A percentile compares a stretch with the other conserved stretches of the same genome.
phyloP scores from a whole-genome alignment of 1,284 basidiomycete genomes.

The Lentinula novae-zelandiae region DNA sequence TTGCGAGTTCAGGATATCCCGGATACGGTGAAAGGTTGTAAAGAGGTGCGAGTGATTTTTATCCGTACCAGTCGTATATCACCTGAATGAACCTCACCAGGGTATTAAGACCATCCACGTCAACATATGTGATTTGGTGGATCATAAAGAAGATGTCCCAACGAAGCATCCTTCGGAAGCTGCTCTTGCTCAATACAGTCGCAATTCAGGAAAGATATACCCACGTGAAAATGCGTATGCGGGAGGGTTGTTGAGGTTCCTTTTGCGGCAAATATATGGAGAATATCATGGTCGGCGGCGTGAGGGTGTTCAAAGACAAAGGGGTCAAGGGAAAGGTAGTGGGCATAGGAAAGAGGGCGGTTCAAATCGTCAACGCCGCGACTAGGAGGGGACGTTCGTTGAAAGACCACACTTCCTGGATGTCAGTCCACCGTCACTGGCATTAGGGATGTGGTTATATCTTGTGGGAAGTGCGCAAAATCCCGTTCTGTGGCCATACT shows the following conservation, averaged over 20 bases:
- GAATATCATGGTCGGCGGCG: background rate
- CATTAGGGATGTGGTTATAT: too few relatives aligned
- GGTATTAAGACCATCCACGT: slow-evolving; percentile 28
- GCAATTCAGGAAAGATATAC: slow-evolving; percentile 27
- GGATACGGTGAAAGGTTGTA: slow-evolving; percentile 21
- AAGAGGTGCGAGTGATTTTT: slow-evolving; percentile 9
- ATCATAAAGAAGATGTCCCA: slow-evolving; percentile 8
- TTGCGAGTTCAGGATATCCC: slow-evolving; percentile 21
- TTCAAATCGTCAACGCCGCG: too few relatives aligned
- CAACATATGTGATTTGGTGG: slow-evolving; percentile 35
- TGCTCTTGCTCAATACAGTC: slow-evolving; percentile 32
- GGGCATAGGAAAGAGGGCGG: too few relatives aligned
- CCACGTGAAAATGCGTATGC: slow-evolving; percentile 33
- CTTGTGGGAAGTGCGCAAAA: too few relatives aligned
- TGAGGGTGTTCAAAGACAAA: background rate
- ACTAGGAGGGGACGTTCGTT: too few relatives aligned
- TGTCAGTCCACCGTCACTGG: too few relatives aligned
- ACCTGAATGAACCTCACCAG: slow-evolving; percentile 16
- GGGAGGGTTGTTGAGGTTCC: slow-evolving; percentile 34
- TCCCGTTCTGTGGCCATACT: too few relatives aligned
- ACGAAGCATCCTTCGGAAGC: slow-evolving; percentile 17
- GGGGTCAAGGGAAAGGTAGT: background rate
- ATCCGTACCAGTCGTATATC: background rate
- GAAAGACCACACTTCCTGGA: too few relatives aligned
- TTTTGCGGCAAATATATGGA: slow-evolving; percentile 24